phyloP scores from a whole-genome alignment of 1,139 yeast species.

The Wickerhamomyces sp. region DNA sequence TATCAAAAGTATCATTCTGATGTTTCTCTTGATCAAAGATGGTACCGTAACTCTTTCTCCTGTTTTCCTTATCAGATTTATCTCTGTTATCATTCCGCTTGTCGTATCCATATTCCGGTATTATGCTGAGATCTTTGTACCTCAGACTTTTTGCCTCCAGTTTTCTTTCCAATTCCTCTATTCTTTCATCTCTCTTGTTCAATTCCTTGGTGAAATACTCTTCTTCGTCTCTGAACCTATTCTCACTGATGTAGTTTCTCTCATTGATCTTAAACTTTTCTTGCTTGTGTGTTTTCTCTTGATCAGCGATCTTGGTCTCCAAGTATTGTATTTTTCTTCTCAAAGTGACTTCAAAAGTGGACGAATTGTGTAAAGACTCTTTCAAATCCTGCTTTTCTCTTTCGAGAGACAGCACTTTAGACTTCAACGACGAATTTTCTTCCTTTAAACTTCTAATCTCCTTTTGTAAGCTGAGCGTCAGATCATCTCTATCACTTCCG shows the following conservation, averaged over 20 bases:
- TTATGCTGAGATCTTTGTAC: neutral
- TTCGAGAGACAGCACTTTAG: constrained; percentile 12
- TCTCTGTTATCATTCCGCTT: neutral
- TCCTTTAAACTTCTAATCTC: constrained; percentile 10
- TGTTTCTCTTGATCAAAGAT: too few relatives aligned
- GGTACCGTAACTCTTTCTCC: too few relatives aligned
- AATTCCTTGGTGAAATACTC: constrained; percentile 14
- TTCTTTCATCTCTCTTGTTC: constrained; percentile 16
- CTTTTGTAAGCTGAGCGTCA: constrained; percentile 3
- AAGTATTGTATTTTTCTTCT: constrained; percentile 18
- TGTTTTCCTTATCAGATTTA: neutral
- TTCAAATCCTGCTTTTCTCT: constrained; percentile 10
- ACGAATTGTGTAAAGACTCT: constrained; percentile 11
- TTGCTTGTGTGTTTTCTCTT: constrained; percentile 16
- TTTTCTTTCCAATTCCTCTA: constrained; percentile 20
- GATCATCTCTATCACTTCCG: constrained; percentile 1
- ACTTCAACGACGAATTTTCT: constrained; percentile 11
- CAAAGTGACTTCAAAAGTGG: constrained; percentile 17
- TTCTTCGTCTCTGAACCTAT: constrained; percentile 21
- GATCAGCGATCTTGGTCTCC: constrained; percentile 23
- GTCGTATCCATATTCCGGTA: constrained; percentile 3
- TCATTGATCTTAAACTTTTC: constrained; percentile 23
- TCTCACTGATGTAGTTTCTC: constrained; percentile 20
- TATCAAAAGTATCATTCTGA: constrained; percentile 1
- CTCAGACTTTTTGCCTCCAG: neutral